phyloP scores from a whole-genome alignment of 2,329 filamentous ascomycete species.

The Macrophomina tecta region DNA sequence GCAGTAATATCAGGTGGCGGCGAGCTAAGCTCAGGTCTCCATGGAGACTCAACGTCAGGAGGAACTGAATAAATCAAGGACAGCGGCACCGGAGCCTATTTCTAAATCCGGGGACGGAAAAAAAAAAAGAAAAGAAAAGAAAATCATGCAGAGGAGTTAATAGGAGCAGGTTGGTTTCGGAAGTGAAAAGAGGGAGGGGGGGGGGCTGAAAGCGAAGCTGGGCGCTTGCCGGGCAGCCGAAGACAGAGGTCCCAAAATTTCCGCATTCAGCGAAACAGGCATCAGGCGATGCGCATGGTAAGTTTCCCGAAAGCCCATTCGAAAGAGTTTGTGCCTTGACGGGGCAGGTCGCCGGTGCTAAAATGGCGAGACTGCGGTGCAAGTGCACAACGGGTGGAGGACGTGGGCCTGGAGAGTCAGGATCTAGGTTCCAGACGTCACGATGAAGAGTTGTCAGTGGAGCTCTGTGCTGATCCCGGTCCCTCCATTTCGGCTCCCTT shows the following conservation, averaged over 20 bases:
- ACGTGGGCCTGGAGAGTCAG: slow-evolving; percentile 13
- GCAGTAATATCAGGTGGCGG: background rate
- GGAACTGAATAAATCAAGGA: too few species aligned
- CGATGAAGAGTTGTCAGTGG: slow-evolving; percentile 5
- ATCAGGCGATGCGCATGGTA: background rate
- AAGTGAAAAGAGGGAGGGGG: background rate
- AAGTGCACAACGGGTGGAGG: background rate
- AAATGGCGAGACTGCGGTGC: background rate
- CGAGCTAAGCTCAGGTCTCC: too few species aligned
- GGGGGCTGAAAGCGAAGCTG: background rate
- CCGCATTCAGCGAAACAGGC: background rate
- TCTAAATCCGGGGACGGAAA: too few species aligned
- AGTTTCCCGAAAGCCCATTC: slow-evolving; percentile 8
- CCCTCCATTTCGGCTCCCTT: slow-evolving; percentile 7
- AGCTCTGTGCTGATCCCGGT: background rate
- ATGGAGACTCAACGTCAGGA: too few species aligned
- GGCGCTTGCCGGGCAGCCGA: background rate
- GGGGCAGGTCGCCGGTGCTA: background rate
- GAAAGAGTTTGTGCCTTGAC: background rate
- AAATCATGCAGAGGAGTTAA: too few species aligned
- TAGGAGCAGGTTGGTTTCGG: background rate
- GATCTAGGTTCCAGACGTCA: slow-evolving; percentile 16
- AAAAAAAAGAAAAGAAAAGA: too few species aligned
- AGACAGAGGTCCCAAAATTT: background rate
- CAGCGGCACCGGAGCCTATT: too few species aligned